A percentile compares a stretch with the other conserved stretches of the same genome.
These are phyloP conservation scores for Alternaria rosae DNA, from an alignment of 2,329 filamentous ascomycete species.

Conservation along the genomic window DNA sequence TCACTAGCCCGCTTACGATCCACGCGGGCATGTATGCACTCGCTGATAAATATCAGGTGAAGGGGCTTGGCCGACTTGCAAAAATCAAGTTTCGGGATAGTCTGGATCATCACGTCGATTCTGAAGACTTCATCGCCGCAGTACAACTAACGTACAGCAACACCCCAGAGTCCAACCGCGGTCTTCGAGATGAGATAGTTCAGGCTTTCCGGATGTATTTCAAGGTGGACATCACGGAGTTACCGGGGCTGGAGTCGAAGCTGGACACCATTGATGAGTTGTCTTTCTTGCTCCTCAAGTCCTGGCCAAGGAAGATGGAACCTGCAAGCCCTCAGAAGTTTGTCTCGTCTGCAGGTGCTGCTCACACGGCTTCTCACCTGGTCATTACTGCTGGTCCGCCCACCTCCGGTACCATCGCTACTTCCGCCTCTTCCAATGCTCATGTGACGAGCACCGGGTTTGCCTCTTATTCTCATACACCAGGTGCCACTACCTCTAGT, in stretches of 20 bases:
- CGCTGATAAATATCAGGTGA: conserved; percentile 28
- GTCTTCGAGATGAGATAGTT: conserved; percentile 42
- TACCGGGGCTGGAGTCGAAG: conserved; percentile 16
- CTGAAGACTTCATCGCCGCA: conserved; percentile 36
- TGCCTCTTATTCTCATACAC: background rate
- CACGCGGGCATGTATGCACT: conserved; percentile 30
- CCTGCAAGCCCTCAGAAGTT: background rate
- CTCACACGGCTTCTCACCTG: background rate
- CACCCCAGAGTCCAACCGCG: conserved; percentile 40
- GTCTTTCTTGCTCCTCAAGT: conserved; percentile 21
- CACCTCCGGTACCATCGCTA: background rate
- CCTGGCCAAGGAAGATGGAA: conserved; percentile 15
- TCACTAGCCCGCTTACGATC: conserved; percentile 38
- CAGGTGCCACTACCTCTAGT: background rate
- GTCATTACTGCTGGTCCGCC: background rate
- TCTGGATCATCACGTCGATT: conserved; percentile 24
- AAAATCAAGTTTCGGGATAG: conserved; percentile 20
- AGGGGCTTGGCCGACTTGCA: conserved; percentile 13
- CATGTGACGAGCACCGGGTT: background rate
- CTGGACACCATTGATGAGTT: conserved; percentile 21
- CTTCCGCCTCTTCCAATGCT: background rate
- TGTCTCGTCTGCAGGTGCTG: background rate
- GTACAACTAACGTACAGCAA: conserved; percentile 32
- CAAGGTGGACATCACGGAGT: conserved; percentile 9
- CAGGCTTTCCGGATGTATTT: conserved; percentile 27